Evolutionary conservation across 108 stramenopile species (phyloP), one percentile per base, ranked within the genome.

Genomic region (Epithemia pelagica): DNA sequence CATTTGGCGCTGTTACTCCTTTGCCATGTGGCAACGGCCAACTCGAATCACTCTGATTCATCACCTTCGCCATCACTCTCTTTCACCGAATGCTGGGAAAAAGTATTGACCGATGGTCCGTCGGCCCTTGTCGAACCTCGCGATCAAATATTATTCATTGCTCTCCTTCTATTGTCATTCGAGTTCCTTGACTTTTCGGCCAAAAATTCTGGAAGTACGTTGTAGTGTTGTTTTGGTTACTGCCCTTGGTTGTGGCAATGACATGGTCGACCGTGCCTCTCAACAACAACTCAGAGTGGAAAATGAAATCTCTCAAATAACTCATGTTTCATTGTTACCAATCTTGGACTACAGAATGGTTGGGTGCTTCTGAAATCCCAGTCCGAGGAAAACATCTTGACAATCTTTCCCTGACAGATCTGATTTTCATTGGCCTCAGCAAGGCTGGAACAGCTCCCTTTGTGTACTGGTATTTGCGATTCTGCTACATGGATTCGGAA

Each of bases 351-450:
- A 18, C 31, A 74, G 82, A 58, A 37, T 78, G 69, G 74, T 29
- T 72, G 19, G 57, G 66, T 37, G 54, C 68, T 28, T 65, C 78
- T 32, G 59, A 59, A 52, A 88, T 92, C 62, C 91, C 91, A 29
- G 91, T 92, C 28, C 76, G 91, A 59, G 91, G 91, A 23, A 89
- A 93, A 67, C 91, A 93, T 68, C 68, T 93, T 60, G 91, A 93
- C 66, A 78, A 85, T 10, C 80, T 94, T 7, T 78, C 69, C 26
- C 10, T 46, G n/a, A 84, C 59, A 27, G 92, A 94, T 57, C 53
- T 54, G 10, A 22, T 78, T 8, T 94, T 80, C 60, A 86, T 94
- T 67, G 70, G 74, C 27, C 64, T 90, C 23, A 87, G 83, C 74
- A 90, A 90, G 69, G 73, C 69, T 26, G 76, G 79, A 74, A 94